Evolutionary conservation across 2,329 filamentous ascomycete genomes (phyloP).

Genomic region (Claviceps citrina): DNA sequence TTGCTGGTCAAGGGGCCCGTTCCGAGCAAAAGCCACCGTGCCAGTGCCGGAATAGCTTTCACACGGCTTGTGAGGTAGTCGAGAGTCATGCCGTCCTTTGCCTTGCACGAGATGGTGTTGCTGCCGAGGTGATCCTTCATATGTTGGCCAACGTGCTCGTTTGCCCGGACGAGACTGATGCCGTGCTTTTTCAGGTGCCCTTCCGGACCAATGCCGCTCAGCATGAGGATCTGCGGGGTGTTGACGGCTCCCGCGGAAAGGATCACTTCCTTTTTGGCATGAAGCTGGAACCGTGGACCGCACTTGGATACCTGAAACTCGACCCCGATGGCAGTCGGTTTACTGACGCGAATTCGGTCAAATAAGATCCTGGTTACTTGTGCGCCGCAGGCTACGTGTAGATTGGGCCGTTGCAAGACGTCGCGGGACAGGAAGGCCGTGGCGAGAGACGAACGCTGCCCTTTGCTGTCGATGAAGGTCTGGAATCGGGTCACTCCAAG

Average conservation of each 20-base stretch:
- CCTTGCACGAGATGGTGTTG: slow-evolving; percentile 7
- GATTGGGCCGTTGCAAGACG: slow-evolving; percentile 8
- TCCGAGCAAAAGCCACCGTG: slow-evolving; percentile 8
- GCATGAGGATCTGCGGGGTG: slow-evolving; percentile 4
- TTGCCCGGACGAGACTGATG: slow-evolving; percentile 29
- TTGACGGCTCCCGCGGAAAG: slow-evolving; percentile 4
- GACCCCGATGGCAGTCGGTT: slow-evolving; percentile 8
- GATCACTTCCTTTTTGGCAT: slow-evolving; percentile 14
- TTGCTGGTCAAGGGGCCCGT: slow-evolving; percentile 10
- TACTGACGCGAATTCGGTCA: slow-evolving; percentile 5
- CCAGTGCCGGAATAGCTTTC: slow-evolving; percentile 8
- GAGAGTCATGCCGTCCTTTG: slow-evolving; percentile 6
- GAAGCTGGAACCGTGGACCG: slow-evolving; percentile 11
- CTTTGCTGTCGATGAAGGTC: slow-evolving; percentile 9
- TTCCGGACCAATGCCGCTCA: slow-evolving; percentile 5
- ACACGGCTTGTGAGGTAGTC: slow-evolving; percentile 8
- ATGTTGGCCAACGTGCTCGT: slow-evolving; percentile 48
- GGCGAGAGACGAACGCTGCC: slow-evolving; percentile 10
- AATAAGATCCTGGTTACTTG: slow-evolving; percentile 9
- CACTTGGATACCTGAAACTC: slow-evolving; percentile 6
- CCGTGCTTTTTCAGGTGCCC: slow-evolving; percentile 3
- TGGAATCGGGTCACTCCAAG: slow-evolving; percentile 9
- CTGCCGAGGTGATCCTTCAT: slow-evolving; percentile 13
- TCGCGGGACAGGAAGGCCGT: slow-evolving; percentile 8
- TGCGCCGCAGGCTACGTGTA: slow-evolving; percentile 9